Base-by-base conservation (phyloP, 768 basidiomycete species). In the Cystofilobasidium bisporidii region DNA sequence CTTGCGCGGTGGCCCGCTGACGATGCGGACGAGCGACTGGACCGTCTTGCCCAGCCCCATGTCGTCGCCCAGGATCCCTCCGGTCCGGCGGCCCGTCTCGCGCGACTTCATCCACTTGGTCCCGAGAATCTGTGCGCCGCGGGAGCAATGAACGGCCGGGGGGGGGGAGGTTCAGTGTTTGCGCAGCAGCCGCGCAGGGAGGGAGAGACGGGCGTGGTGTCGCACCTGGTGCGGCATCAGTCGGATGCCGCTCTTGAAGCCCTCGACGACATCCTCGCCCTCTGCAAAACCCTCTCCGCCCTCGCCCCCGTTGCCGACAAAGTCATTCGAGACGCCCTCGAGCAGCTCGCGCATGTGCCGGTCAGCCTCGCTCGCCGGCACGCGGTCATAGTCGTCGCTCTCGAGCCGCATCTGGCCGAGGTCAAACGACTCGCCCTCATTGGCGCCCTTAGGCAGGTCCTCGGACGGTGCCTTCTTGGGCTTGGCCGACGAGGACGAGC, bases 151-250 rank as follows among this genome's bases (percentile, higher is more conserved):
- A 50, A 50, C 10, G 48, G n/a, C n/a, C 10, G 48, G 22, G 48
- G 48, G 48, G 3, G n/a, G 4, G 48, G 48, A 50, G 14, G 48
- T 43, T n/a, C n/a, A n/a, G n/a, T n/a, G n/a, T n/a, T n/a, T n/a
- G n/a, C n/a, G n/a, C n/a, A n/a, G n/a, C n/a, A n/a, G n/a, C n/a
- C n/a, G n/a, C n/a, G n/a, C n/a, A n/a, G n/a, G n/a, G n/a, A n/a
- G n/a, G 41, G 15, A 43, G 41, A 43, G 41, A 17, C 3, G 41
- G 18, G 41, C 3, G 41, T 22, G 47, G 22, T 5, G 47, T 22
- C 66, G n/a, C 10, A 96, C 80, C 72, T 99, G 96, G 76, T 97
- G 93, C 2, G 90, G 87, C 71, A 94, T 80, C 26, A 98, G 79
- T 53, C 74, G 79, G 26, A 91, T 82, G 1, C 83, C 83, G 0